Percentiles rank a stretch among this genome's conserved stretches.
Conservation (phyloP, 1,284 basidiomycete genomes). For the Marasmius oreades region DNA sequence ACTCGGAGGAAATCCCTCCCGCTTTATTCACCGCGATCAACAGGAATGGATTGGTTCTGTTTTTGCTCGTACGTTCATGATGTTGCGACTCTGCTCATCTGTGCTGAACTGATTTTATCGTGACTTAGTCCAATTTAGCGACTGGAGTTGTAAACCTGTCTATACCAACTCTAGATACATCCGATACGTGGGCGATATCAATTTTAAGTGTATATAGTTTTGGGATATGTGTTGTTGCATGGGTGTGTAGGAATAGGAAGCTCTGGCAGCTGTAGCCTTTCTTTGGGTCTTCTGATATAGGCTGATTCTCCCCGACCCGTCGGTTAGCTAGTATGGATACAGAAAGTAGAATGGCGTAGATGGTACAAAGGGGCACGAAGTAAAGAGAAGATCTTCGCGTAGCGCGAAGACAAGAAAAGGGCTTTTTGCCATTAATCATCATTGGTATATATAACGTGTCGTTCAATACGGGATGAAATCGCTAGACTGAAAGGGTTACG, state of each 20-base stretch:
- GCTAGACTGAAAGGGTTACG: too few species aligned
- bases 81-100: background rate
- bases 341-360: too few species aligned
- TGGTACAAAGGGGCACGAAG: too few species aligned
- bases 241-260: slow-evolving; percentile 36
- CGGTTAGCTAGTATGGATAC: too few species aligned
- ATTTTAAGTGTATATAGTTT: slow-evolving; percentile 68
- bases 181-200: slow-evolving; percentile 53
- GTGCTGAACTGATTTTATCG: background rate
- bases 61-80: slow-evolving; percentile 69
- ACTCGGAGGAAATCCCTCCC: slow-evolving; percentile 35
- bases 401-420: too few species aligned
- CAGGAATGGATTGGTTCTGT: slow-evolving; percentile 74
- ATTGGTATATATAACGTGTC: too few species aligned
- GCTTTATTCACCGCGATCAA: slow-evolving; percentile 80
- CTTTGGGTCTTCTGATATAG: background rate
- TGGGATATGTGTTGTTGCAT: slow-evolving; percentile 57
- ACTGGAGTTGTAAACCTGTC: slow-evolving; percentile 87
- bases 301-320: too few species aligned
- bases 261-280: slow-evolving; percentile 15
- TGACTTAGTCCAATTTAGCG: slow-evolving; percentile 73
- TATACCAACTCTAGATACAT: slow-evolving; percentile 80
- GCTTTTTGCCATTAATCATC: too few species aligned
- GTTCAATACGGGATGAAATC: too few species aligned
- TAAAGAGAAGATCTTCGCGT: too few species aligned